phyloP scores from a whole-genome alignment of 2,329 filamentous ascomycete species.

The Byssochlamys sp. region DNA sequence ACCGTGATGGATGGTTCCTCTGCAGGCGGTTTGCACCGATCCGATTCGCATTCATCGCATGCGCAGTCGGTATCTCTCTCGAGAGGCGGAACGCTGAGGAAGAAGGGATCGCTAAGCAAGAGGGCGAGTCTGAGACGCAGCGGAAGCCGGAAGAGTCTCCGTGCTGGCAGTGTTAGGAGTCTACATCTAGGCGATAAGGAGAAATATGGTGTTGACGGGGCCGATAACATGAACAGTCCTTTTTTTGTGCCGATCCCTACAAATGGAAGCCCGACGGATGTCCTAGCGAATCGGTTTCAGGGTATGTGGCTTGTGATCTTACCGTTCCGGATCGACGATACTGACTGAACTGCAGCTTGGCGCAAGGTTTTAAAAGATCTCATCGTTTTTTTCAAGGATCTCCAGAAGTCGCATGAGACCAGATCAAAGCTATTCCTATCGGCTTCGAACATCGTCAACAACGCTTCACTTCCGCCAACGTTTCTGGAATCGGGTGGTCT shows the following conservation, averaged over 20 bases:
- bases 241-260: slow-evolving; percentile 88
- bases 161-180: slow-evolving; percentile 77
- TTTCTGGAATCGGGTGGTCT: slow-evolving; percentile 78
- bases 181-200: slow-evolving; percentile 59
- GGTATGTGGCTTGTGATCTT: slow-evolving; percentile 43
- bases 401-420: slow-evolving; percentile 79
- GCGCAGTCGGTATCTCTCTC: slow-evolving; percentile 32
- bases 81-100: slow-evolving; percentile 70
- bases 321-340: neutral
- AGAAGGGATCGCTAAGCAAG: slow-evolving; percentile 70
- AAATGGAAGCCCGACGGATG: slow-evolving; percentile 74
- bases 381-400: slow-evolving; percentile 85
- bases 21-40: slow-evolving; percentile 24
- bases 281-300: slow-evolving; percentile 79
- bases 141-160: slow-evolving; percentile 69
- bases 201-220: slow-evolving; percentile 36
- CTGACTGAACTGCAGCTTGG: slow-evolving; percentile 56
- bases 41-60: slow-evolving; percentile 34
- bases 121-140: slow-evolving; percentile 67
- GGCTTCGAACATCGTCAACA: slow-evolving; percentile 74
- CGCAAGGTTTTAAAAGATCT: slow-evolving; percentile 89
- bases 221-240: slow-evolving; percentile 64
- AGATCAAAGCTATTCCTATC: slow-evolving; percentile 74
- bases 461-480: slow-evolving; percentile 60
- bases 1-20: slow-evolving; percentile 18